These are phyloP conservation scores for Aphanomyces astaci DNA, from an alignment of 352 stramenopile genomes.

Conservation along the genomic window DNA sequence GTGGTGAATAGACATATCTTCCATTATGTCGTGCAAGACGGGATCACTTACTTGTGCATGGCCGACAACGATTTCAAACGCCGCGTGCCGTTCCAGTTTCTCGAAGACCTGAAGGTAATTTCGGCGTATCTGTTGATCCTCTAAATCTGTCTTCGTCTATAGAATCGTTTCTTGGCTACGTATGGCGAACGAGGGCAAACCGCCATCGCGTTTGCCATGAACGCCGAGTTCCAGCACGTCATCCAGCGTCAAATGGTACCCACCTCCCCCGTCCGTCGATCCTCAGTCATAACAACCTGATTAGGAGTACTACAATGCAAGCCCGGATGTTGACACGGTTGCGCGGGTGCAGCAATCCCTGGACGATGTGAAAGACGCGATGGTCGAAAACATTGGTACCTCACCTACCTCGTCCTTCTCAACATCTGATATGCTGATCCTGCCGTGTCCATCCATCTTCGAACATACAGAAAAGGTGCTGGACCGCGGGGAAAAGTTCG, in stretches of 20 bases:
- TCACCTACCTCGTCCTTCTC: neutral
- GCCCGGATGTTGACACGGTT: conserved; percentile 89
- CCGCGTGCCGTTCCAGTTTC: conserved; percentile 95
- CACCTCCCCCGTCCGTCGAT: neutral
- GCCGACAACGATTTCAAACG: conserved; percentile 92
- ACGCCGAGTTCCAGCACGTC: conserved; percentile 93
- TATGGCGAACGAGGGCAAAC: conserved; percentile 76
- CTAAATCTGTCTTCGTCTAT: neutral
- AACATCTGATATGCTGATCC: neutral
- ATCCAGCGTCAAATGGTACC: conserved; percentile 90
- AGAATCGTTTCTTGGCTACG: conserved; percentile 69
- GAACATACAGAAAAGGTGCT: conserved; percentile 89
- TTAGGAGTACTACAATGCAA: conserved; percentile 78
- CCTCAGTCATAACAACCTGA: neutral
- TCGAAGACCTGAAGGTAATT: conserved; percentile 93
- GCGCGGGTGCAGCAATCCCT: conserved; percentile 92
- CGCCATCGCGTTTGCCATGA: conserved; percentile 97
- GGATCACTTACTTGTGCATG: conserved; percentile 98
- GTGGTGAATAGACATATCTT: conserved; percentile 63
- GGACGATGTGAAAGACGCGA: conserved; percentile 96
- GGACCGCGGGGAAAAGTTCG: conserved; percentile 98
- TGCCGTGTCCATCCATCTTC: no score
- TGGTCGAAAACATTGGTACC: conserved; percentile 97
- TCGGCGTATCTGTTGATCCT: neutral
- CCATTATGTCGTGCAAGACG: conserved; percentile 94